Percentiles rank a stretch among this genome's conserved stretches.
Conservation (phyloP, 2,329 filamentous ascomycete genomes). For the Penicillium polonicum region DNA sequence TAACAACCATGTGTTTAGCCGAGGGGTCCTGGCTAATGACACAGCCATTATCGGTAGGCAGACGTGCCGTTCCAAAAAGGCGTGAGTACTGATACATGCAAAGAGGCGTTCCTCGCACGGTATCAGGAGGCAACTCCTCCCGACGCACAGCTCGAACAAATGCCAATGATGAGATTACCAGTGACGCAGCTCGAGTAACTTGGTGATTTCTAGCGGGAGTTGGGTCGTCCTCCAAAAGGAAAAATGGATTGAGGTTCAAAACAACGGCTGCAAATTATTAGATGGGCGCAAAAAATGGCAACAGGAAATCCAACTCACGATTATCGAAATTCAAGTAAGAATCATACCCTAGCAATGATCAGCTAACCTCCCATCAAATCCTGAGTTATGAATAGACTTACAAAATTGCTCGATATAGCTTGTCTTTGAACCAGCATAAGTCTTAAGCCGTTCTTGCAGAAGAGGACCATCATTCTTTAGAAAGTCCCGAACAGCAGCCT, state of each 20-base stretch:
- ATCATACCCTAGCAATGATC: conserved; percentile 75
- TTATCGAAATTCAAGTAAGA: conserved; percentile 98
- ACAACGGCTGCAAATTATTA: conserved; percentile 64
- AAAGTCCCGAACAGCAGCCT: conserved; percentile 78
- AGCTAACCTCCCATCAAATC: background rate
- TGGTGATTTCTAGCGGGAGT: conserved; percentile 96
- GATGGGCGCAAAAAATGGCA: background rate
- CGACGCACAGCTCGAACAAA: conserved; percentile 91
- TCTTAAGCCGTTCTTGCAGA: conserved; percentile 83
- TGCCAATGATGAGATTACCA: conserved; percentile 84
- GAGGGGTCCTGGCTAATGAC: conserved; percentile 91
- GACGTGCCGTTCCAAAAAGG: conserved; percentile 88
- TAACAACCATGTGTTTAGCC: conserved; percentile 89
- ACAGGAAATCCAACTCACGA: conserved; percentile 44
- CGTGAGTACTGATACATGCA: conserved; percentile 99
- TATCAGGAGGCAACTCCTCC: conserved; percentile 90
- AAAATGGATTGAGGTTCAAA: conserved; percentile 96
- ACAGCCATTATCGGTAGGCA: conserved; percentile 91
- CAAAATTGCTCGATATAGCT: conserved; percentile 99
- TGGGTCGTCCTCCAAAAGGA: conserved; percentile 93
- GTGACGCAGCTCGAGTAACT: conserved; percentile 86
- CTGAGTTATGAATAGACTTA: conserved; percentile 50
- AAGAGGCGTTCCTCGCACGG: conserved; percentile 74
- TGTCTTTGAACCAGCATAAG: conserved; percentile 84
- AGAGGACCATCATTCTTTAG: conserved; percentile 75